phyloP scores from a whole-genome alignment of 2,329 filamentous ascomycete genomes.

The Verticillium albo-atrum region DNA sequence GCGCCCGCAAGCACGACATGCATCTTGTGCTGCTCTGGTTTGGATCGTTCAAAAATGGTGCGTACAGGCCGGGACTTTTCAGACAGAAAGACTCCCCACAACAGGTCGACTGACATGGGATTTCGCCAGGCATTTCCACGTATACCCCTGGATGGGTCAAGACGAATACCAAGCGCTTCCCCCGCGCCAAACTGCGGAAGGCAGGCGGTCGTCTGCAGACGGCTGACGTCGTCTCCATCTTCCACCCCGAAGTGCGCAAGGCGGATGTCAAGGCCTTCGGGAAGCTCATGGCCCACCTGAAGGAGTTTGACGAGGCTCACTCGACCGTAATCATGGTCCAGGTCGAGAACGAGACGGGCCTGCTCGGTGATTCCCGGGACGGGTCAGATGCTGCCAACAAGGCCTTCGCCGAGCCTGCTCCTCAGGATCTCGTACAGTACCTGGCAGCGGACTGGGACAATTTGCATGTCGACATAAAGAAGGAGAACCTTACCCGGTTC shows the following conservation, averaged over 20 bases:
- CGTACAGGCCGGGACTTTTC: not conserved
- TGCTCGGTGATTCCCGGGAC: constrained; percentile 44
- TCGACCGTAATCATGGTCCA: constrained; percentile 48
- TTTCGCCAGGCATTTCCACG: constrained; percentile 17
- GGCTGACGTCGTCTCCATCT: constrained; percentile 21
- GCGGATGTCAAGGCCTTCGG: constrained; percentile 22
- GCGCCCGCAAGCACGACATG: constrained; percentile 17
- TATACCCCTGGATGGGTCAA: constrained; percentile 22
- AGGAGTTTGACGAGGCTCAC: constrained; percentile 34
- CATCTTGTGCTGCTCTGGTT: constrained; percentile 24
- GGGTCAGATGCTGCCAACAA: constrained; percentile 29
- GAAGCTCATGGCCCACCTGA: constrained; percentile 23
- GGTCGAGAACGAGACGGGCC: constrained; percentile 45
- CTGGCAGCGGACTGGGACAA: not conserved
- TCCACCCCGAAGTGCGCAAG: constrained; percentile 12
- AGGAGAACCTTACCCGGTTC: not conserved
- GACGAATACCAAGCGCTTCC: constrained; percentile 18
- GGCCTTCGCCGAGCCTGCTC: constrained; percentile 25
- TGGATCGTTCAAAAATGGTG: constrained; percentile 24
- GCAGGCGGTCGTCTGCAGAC: constrained; percentile 17
- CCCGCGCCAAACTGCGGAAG: constrained; percentile 20
- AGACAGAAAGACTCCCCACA: not conserved
- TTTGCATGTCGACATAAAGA: constrained; percentile 2
- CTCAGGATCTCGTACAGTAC: constrained; percentile 12
- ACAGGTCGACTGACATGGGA: not conserved